Evolutionary conservation across 2,329 filamentous ascomycete species (phyloP).

Genomic region (Arthrobotrys musiformis): DNA sequence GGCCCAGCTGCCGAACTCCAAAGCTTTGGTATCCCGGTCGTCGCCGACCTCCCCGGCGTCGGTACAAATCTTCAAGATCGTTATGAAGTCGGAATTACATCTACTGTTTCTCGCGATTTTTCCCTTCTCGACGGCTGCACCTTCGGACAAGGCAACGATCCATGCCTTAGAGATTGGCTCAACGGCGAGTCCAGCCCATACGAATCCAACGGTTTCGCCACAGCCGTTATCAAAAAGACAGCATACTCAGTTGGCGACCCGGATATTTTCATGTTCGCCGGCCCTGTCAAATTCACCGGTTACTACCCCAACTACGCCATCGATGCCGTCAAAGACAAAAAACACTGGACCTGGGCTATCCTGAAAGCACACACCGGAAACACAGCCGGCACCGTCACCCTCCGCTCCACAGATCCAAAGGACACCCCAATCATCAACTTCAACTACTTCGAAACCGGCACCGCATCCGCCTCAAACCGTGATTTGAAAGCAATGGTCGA

Average conservation of each 20-base stretch:
- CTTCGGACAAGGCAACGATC: constrained; percentile 61
- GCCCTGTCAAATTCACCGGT: constrained; percentile 58
- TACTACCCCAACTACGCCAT: constrained; percentile 66
- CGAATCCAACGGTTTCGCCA: constrained; percentile 46
- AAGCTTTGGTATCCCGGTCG: constrained; percentile 60
- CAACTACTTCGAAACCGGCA: constrained; percentile 70
- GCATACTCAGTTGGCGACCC: constrained; percentile 66
- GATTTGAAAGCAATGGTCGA: constrained; percentile 70
- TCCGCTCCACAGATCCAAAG: constrained; percentile 72
- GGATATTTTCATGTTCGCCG: constrained; percentile 65
- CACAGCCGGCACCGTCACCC: constrained; percentile 70
- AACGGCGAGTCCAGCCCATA: constrained; percentile 55
- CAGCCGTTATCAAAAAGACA: constrained; percentile 39
- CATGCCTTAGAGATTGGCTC: constrained; percentile 61
- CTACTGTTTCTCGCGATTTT: constrained; percentile 64
- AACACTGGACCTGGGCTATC: constrained; percentile 66
- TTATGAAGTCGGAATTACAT: constrained; percentile 68
- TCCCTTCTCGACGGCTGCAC: constrained; percentile 62
- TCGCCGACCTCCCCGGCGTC: constrained; percentile 71
- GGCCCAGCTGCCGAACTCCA: constrained; percentile 53
- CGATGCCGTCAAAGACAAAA: constrained; percentile 64
- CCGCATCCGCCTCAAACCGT: constrained; percentile 63
- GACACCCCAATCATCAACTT: constrained; percentile 73
- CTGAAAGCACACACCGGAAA: constrained; percentile 75
- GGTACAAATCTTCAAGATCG: constrained; percentile 74